phyloP scores from a whole-genome alignment of 768 basidiomycete species.

The Rhodotorula sphaerocarpa region DNA sequence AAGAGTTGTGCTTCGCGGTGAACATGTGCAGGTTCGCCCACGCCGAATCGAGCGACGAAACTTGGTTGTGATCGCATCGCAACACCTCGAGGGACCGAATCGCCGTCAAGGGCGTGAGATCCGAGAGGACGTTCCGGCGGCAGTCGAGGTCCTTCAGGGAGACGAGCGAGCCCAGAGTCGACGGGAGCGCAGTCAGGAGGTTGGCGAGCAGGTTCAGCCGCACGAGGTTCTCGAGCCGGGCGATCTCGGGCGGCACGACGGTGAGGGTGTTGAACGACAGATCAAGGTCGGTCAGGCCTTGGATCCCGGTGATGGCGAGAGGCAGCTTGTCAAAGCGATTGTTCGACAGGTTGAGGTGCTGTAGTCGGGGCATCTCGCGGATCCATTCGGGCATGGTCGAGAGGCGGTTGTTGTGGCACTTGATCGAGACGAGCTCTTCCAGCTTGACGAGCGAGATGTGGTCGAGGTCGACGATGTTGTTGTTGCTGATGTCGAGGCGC shows the following conservation, averaged over 20 bases:
- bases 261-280: conserved; percentile 87
- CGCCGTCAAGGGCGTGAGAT: conserved; percentile 60
- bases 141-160: conserved; percentile 70
- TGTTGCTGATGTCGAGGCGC: conserved; percentile 79
- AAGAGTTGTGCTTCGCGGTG: conserved; percentile 74
- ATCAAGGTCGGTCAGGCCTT: conserved; percentile 72
- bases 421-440: conserved; percentile 58
- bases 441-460: conserved; percentile 75
- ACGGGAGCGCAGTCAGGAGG: conserved; percentile 62
- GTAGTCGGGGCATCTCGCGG: conserved; percentile 60
- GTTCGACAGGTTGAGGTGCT: conserved; percentile 83
- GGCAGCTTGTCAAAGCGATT: conserved; percentile 81
- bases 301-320: conserved; percentile 61
- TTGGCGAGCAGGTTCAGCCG: conserved; percentile 78
- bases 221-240: conserved; percentile 59
- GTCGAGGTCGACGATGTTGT: conserved; percentile 79
- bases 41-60: conserved; percentile 70
- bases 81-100: conserved; percentile 63
- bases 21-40: conserved; percentile 60
- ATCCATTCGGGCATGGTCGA: conserved; percentile 80
- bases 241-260: conserved; percentile 71
- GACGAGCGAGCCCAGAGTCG: conserved; percentile 53
- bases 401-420: conserved; percentile 83
- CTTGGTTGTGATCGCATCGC: conserved; percentile 70
- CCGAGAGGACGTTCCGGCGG: conserved; percentile 70